Evolutionary conservation across 768 basidiomycete genomes (phyloP).

Genomic region (Hypholoma fasciculare): DNA sequence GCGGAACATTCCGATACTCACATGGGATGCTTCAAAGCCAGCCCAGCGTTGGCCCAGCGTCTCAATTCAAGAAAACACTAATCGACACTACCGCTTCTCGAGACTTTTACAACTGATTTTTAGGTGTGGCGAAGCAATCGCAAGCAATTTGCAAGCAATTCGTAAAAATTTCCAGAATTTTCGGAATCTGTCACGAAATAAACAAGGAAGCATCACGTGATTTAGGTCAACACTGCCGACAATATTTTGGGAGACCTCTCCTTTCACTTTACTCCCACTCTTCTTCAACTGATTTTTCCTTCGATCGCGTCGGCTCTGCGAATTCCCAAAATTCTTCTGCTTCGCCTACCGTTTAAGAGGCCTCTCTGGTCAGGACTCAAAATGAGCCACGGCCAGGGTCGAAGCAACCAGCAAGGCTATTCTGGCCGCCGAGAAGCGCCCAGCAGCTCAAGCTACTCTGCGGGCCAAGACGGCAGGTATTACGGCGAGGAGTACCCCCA

Average conservation of each 20-base stretch:
- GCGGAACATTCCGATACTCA: too few relatives aligned
- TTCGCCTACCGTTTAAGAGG: background rate
- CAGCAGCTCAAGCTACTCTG: background rate
- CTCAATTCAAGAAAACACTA: too few relatives aligned
- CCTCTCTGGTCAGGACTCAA: background rate
- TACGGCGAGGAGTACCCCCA: background rate
- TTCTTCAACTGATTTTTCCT: background rate
- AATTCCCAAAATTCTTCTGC: background rate
- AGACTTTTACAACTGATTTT: too few relatives aligned
- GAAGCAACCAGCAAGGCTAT: background rate
- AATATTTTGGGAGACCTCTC: background rate
- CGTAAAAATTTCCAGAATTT: too few relatives aligned
- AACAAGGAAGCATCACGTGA: too few relatives aligned
- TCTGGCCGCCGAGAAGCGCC: background rate
- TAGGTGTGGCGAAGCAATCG: too few relatives aligned
- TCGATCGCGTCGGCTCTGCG: background rate
- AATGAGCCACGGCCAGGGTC: background rate
- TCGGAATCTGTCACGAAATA: too few relatives aligned
- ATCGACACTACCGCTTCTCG: too few relatives aligned
- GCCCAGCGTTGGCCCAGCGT: too few relatives aligned
- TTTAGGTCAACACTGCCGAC: too few relatives aligned
- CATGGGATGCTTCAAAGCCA: too few relatives aligned
- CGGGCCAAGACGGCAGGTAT: background rate
- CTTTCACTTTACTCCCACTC: background rate
- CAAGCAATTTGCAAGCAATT: too few relatives aligned